phyloP scores from a whole-genome alignment of 2,329 filamentous ascomycete genomes.

The Paecilomyces sp. region DNA sequence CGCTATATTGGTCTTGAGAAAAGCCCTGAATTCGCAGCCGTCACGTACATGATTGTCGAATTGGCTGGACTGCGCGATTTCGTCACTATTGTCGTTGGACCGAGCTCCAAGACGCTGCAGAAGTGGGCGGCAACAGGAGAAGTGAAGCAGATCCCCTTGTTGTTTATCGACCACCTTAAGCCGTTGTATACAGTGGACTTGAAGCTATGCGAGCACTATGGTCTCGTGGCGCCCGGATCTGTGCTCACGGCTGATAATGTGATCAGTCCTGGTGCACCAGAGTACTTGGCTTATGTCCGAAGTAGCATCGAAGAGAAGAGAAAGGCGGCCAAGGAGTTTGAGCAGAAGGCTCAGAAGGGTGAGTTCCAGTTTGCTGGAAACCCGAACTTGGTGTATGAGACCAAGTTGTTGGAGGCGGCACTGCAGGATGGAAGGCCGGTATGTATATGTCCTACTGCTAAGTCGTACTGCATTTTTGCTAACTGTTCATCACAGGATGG shows the following conservation, averaged over 20 bases:
- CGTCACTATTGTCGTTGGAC: conserved; percentile 27
- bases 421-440: conserved; percentile 5
- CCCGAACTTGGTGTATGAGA: conserved; percentile 60
- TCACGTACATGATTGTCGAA: conserved; percentile 24
- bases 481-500: conserved; percentile 1
- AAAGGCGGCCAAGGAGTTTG: conserved; percentile 26
- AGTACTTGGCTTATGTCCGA: conserved; percentile 33
- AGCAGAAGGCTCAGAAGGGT: conserved; percentile 16
- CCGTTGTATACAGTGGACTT: conserved; percentile 30
- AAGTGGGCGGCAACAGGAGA: conserved; percentile 19
- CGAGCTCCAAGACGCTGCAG: conserved; percentile 20
- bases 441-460: not conserved
- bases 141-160: conserved; percentile 23
- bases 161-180: conserved; percentile 33
- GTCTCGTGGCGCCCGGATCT: conserved; percentile 23
- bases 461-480: not conserved
- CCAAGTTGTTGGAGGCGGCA: conserved; percentile 34
- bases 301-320: conserved; percentile 52
- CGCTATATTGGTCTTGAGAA: conserved; percentile 32
- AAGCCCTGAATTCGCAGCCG: conserved; percentile 20
- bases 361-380: conserved; percentile 43
- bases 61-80: conserved; percentile 26
- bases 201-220: conserved; percentile 24
- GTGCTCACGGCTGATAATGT: conserved; percentile 33
- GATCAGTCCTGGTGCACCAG: conserved; percentile 32